These are phyloP conservation scores for Taiozyma onychis DNA, from an alignment of 1,139 yeast species.

Conservation along the genomic window DNA sequence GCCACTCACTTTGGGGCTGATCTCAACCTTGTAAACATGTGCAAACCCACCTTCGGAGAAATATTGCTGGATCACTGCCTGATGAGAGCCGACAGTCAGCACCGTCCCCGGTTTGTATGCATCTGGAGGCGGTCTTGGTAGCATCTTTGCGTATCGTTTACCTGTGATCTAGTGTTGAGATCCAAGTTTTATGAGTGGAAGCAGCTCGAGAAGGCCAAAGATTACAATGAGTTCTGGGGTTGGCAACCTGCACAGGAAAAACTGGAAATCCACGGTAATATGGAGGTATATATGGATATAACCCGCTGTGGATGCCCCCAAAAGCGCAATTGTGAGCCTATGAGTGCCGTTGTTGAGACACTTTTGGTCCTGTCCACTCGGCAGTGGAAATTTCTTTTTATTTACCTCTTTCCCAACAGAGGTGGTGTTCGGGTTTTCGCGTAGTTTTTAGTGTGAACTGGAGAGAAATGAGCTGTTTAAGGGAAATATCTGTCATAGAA, in stretches of 20 bases:
- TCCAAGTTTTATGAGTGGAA: neutral
- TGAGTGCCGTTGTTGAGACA: neutral
- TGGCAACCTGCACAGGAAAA: neutral
- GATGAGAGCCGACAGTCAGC: slow-evolving; percentile 61
- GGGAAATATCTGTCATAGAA: too few species aligned
- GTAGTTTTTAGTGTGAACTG: neutral
- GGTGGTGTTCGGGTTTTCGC: neutral
- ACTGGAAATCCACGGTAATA: neutral
- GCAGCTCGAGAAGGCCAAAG: neutral
- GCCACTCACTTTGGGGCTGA: slow-evolving; percentile 43
- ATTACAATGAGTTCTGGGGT: neutral
- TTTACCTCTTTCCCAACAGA: neutral
- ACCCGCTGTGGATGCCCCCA: neutral
- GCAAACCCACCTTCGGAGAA: slow-evolving; percentile 75
- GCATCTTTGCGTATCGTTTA: neutral
- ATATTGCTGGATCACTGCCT: slow-evolving; percentile 50
- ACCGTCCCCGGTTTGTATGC: slow-evolving; percentile 53
- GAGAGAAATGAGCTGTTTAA: too few species aligned
- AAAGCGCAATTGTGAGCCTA: neutral
- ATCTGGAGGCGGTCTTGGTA: slow-evolving; percentile 34
- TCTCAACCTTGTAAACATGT: slow-evolving; percentile 62
- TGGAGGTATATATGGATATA: neutral
- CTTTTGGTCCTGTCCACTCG: neutral
- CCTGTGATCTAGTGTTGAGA: neutral
- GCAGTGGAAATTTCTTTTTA: neutral